These are phyloP conservation scores for Cryptosporidium muris DNA, from an alignment of 169 alveolate species.

Conservation along the genomic window DNA sequence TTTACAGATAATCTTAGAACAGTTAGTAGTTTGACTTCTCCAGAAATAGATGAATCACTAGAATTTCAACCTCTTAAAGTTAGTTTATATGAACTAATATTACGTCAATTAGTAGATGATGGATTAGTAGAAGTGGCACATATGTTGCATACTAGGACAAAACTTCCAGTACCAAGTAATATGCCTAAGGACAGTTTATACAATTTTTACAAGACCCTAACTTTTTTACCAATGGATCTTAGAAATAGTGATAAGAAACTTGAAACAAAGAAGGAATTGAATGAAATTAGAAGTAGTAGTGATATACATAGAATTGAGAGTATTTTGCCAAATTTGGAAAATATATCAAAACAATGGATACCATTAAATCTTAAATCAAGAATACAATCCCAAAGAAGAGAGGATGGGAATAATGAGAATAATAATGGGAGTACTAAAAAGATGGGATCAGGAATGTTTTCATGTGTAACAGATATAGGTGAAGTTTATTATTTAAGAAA, in stretches of 20 bases:
- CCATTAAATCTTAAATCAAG: constrained; percentile 43
- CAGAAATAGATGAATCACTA: constrained; percentile 19
- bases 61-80: constrained; percentile 60
- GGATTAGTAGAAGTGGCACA: constrained; percentile 64
- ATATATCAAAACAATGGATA: constrained; percentile 60
- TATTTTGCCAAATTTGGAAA: constrained; percentile 39
- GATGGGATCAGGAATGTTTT: neutral
- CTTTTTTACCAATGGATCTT: constrained; percentile 54
- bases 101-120: constrained; percentile 65
- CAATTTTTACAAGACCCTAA: constrained; percentile 51
- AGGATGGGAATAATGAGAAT: constrained; percentile 13
- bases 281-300: constrained; percentile 49
- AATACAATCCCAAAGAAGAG: constrained; percentile 8
- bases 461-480: neutral
- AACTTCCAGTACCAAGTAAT: constrained; percentile 39
- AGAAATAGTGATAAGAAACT: constrained; percentile 23
- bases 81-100: constrained; percentile 53
- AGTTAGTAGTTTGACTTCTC: neutral
- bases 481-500: constrained; percentile 38
- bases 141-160: constrained; percentile 43
- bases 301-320: constrained; percentile 52
- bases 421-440: neutral
- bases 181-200: constrained; percentile 18
- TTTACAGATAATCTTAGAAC: too few relatives aligned
- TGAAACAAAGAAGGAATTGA: constrained; percentile 23